Percentiles rank a stretch among this genome's conserved stretches.
Conservation (phyloP, 495 filamentous ascomycete genomes). For the Bryoglossum gracile region DNA sequence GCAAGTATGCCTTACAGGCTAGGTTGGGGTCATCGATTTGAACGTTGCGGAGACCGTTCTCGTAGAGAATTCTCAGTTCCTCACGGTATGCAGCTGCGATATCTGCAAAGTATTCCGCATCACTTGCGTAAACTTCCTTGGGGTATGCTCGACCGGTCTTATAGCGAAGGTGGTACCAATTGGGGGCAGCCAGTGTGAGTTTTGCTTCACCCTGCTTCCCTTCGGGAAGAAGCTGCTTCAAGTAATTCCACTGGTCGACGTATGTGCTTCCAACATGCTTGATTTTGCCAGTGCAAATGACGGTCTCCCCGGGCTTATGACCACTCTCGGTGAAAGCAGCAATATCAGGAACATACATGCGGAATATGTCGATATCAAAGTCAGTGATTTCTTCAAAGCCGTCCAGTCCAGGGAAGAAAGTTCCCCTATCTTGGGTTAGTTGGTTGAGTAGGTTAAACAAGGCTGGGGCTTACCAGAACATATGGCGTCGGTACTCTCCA, state of each 20-base stretch:
- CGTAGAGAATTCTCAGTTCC: slow-evolving; percentile 60
- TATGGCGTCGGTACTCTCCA: slow-evolving; percentile 68
- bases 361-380: slow-evolving; percentile 57
- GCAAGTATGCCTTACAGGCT: slow-evolving; percentile 56
- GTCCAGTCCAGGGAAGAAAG: slow-evolving; percentile 69
- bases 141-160: slow-evolving; percentile 62
- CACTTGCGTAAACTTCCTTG: slow-evolving; percentile 53
- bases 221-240: slow-evolving; percentile 52
- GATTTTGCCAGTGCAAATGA: slow-evolving; percentile 65
- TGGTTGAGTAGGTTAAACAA: no score
- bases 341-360: slow-evolving; percentile 71
- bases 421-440: slow-evolving; percentile 52
- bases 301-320: slow-evolving; percentile 67
- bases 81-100: slow-evolving; percentile 66
- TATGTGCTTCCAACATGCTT: slow-evolving; percentile 57
- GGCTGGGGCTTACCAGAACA: slow-evolving; percentile 34
- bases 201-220: slow-evolving; percentile 59
- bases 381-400: slow-evolving; percentile 57
- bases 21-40: slow-evolving; percentile 73
- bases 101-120: slow-evolving; percentile 67
- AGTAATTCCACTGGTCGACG: slow-evolving; percentile 59
- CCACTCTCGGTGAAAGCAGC: slow-evolving; percentile 63
- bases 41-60: slow-evolving; percentile 60
- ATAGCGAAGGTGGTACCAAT: slow-evolving; percentile 70
- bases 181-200: slow-evolving; percentile 64